Conservation (phyloP, 441 rosid genomes). For the Erodium chrysanthum region DNA sequence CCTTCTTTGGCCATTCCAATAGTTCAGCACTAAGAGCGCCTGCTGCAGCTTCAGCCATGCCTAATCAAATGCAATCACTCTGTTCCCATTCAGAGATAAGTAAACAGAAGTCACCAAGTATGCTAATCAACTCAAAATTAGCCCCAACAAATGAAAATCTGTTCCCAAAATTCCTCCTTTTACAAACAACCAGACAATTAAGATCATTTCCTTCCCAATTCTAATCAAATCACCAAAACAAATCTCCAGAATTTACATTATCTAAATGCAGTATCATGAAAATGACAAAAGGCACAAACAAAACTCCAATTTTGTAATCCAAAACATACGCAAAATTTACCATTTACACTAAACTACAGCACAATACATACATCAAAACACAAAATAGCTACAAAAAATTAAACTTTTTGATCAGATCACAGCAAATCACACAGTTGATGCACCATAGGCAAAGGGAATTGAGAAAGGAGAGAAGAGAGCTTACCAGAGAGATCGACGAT, state of each 20-base stretch:
- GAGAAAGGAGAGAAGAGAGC: background rate
- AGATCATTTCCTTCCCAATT: no score
- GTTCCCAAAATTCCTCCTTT: no score
- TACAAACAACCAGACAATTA: no score
- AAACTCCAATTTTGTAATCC: background rate
- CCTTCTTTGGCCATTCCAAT: constrained; percentile 83
- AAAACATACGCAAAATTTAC: no score
- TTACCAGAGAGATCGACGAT: constrained; percentile 2
- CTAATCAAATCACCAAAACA: no score
- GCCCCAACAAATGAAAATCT: background rate
- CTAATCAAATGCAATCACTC: constrained; percentile 6
- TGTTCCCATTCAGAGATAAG: background rate
- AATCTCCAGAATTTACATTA: no score
- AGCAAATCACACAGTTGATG: background rate
- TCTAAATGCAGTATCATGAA: no score
- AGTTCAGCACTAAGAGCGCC: constrained; percentile 40
- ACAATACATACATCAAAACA: background rate
- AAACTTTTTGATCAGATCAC: background rate
- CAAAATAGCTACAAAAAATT: background rate
- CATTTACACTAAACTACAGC: background rate
- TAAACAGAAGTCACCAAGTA: background rate
- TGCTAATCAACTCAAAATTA: background rate
- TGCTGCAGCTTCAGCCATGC: constrained; percentile 44
- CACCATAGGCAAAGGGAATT: background rate
- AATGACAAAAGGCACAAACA: background rate